Conservation (phyloP, 345 rosid species). For the Eucalyptus decipiens region DNA sequence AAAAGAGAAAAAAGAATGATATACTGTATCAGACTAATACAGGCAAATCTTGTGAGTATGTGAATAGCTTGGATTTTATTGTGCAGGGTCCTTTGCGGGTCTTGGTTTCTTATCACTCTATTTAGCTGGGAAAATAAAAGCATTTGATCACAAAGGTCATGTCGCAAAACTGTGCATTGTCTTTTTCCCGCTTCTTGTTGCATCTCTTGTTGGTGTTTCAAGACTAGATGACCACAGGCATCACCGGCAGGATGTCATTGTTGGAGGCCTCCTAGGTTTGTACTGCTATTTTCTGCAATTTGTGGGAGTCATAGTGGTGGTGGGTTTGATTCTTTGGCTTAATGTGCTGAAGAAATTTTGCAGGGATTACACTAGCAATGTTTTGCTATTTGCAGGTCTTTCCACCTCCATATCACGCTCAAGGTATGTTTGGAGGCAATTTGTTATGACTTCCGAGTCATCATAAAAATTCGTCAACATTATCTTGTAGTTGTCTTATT, state of each 20-base stretch:
- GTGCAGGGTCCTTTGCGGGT: slow-evolving; percentile 36
- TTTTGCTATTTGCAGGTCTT: slow-evolving; percentile 4
- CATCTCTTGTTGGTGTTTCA: slow-evolving; percentile 27
- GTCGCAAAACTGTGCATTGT: slow-evolving; percentile 28
- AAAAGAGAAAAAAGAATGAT: neutral
- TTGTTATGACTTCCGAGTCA: neutral
- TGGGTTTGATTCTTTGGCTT: neutral
- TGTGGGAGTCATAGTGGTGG: neutral
- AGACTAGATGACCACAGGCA: slow-evolving; percentile 43
- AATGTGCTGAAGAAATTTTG: neutral
- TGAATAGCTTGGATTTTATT: neutral
- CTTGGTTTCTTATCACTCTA: slow-evolving; percentile 25
- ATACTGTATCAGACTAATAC: neutral
- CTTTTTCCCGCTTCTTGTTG: slow-evolving; percentile 13
- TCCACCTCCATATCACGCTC: neutral
- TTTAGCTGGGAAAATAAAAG: slow-evolving; percentile 29
- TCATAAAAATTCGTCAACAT: neutral
- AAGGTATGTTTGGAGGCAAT: neutral
- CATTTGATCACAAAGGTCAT: slow-evolving; percentile 27
- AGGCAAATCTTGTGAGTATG: neutral
- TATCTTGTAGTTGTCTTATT: neutral
- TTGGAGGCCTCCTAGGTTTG: slow-evolving; percentile 25
- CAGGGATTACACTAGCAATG: neutral
- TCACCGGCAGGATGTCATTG: slow-evolving; percentile 36
- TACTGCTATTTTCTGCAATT: neutral